A percentile compares a stretch with the other conserved stretches of the same genome.
Conservation (phyloP, 2,329 filamentous ascomycete species). For the Aspergillus aculeatinus region DNA sequence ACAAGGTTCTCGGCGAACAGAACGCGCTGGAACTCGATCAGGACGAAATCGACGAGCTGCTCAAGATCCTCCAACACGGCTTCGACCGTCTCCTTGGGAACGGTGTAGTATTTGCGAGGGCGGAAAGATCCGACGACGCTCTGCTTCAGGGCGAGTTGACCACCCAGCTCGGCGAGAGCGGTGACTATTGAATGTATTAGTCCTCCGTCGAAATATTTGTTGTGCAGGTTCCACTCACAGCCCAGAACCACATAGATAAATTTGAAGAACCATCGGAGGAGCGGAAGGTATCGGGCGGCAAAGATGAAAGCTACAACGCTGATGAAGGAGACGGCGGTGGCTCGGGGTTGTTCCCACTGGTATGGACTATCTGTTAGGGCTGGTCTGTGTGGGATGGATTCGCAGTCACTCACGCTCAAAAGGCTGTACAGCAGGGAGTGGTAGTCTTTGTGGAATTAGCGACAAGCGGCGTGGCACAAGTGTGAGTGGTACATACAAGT, state of each 20-base stretch:
- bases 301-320: constrained; percentile 60
- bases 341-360: constrained; percentile 65
- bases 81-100: constrained; percentile 64
- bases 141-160: constrained; percentile 56
- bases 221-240: constrained; percentile 41
- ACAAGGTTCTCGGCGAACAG: constrained; percentile 65
- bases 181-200: constrained; percentile 46
- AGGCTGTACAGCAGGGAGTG: constrained; percentile 67
- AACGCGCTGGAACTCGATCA: constrained; percentile 66
- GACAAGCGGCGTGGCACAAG: constrained; percentile 1
- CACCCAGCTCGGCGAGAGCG: constrained; percentile 57
- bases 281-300: constrained; percentile 61
- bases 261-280: constrained; percentile 63
- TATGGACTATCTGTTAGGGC: neutral
- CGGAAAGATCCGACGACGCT: constrained; percentile 62
- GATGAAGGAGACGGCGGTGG: constrained; percentile 61
- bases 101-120: constrained; percentile 64
- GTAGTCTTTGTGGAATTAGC: constrained; percentile 51
- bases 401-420: constrained; percentile 53
- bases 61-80: constrained; percentile 61
- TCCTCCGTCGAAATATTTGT: constrained; percentile 5
- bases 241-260: constrained; percentile 59
- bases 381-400: neutral
- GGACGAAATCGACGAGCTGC: constrained; percentile 66
- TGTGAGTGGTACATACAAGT: constrained; percentile 50